A percentile compares a stretch with the other conserved stretches of the same genome.
Evolutionary conservation across 2,329 filamentous ascomycete genomes (phyloP).

Genomic region (Lithohypha guttulata): DNA sequence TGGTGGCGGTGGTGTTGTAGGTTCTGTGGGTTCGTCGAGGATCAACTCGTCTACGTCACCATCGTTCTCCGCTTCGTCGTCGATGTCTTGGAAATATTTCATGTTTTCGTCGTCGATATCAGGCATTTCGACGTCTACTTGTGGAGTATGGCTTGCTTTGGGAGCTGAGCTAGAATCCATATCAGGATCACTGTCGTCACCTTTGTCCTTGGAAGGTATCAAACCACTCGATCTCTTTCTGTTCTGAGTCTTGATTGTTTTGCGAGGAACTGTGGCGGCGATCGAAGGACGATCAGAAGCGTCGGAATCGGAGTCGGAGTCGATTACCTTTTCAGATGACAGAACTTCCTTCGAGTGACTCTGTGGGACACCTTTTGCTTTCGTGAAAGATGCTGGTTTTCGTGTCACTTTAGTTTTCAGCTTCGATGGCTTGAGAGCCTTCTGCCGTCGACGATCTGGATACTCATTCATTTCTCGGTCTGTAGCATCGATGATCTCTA

Average conservation of each 20-base stretch:
- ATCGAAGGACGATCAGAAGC: not conserved
- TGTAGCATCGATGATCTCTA: conserved; percentile 10
- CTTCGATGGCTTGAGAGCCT: conserved; percentile 3
- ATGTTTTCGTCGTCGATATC: conserved; percentile 24
- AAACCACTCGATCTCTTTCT: conserved; percentile 18
- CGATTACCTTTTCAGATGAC: conserved; percentile 15
- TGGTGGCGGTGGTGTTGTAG: conserved; percentile 6
- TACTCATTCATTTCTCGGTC: not conserved
- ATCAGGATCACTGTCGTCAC: conserved; percentile 33
- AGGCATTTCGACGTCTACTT: conserved; percentile 11
- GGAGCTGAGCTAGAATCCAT: conserved; percentile 40
- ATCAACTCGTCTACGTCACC: conserved; percentile 37
- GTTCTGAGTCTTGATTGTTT: conserved; percentile 7
- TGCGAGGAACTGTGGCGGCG: not conserved
- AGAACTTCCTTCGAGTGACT: conserved; percentile 5
- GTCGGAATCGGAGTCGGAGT: conserved; percentile 14
- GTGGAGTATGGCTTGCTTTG: not conserved
- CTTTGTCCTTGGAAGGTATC: conserved; percentile 34
- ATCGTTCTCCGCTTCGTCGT: conserved; percentile 29
- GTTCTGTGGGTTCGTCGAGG: conserved; percentile 11
- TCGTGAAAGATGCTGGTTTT: conserved; percentile 6
- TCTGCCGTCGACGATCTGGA: conserved; percentile 5
- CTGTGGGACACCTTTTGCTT: conserved; percentile 3
- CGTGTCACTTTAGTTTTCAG: conserved; percentile 16
- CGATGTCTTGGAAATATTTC: conserved; percentile 26